These are phyloP conservation scores for Cryptococcus amylolentus DNA, from an alignment of 1,284 basidiomycete species.

Conservation along the genomic window DNA sequence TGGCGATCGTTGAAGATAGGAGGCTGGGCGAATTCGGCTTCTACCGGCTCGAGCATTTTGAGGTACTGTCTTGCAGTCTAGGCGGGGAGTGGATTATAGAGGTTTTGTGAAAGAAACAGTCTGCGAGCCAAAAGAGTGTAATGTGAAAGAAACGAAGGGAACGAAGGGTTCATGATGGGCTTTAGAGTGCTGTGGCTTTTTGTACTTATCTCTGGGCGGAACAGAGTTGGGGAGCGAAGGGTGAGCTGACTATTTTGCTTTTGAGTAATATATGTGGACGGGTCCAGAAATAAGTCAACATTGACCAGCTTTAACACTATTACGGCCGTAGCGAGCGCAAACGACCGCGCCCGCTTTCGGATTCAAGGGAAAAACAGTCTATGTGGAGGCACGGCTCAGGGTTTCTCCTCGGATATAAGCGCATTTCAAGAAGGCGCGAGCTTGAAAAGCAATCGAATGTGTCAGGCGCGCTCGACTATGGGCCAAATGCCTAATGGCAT, in stretches of 20 bases:
- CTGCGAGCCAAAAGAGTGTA: neutral
- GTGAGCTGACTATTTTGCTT: neutral
- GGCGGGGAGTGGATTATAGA: neutral
- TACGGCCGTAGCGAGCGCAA: neutral
- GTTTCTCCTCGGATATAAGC: no score
- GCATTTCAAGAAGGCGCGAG: no score
- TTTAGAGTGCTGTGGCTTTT: neutral
- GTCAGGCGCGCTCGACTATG: no score
- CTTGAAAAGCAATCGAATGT: no score
- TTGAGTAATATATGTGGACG: neutral
- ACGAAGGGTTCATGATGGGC: neutral
- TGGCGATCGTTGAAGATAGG: slow-evolving; percentile 31
- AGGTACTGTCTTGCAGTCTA: neutral
- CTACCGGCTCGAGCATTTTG: slow-evolving; percentile 34
- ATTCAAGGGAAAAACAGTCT: no score
- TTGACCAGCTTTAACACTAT: neutral
- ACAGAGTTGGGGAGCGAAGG: neutral
- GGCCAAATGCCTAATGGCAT: no score
- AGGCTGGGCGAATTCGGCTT: slow-evolving; percentile 37
- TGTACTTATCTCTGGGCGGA: neutral
- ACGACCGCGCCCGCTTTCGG: neutral
- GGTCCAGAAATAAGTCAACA: neutral
- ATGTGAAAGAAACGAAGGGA: neutral
- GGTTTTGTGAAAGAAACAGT: neutral
- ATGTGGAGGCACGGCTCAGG: no score